A percentile compares a stretch with the other conserved stretches of the same genome.
Conservation (phyloP, 177 flowering plant genomes). For the Tripterygium wilfordii region DNA sequence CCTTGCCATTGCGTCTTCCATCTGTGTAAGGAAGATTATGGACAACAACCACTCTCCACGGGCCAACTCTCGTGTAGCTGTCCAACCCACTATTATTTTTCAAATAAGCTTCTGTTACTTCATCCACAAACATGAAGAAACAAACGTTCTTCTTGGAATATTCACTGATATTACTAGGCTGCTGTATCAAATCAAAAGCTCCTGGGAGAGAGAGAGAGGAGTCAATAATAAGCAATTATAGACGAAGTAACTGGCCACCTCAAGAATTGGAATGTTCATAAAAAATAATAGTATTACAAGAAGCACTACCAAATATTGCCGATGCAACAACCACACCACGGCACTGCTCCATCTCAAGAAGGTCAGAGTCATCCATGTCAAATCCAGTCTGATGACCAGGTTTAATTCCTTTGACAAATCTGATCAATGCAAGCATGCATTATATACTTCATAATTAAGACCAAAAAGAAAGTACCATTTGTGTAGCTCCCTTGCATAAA, state of each 20-base stretch:
- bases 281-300: background rate
- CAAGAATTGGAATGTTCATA: background rate
- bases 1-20: constrained; percentile 50
- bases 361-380: constrained; percentile 76
- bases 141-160: constrained; percentile 33
- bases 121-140: constrained; percentile 47
- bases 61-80: constrained; percentile 26
- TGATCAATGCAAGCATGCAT: constrained; percentile 17
- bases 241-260: constrained; percentile 1
- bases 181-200: constrained; percentile 37
- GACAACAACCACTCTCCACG: constrained; percentile 42
- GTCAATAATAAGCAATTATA: constrained; percentile 13
- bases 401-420: constrained; percentile 81
- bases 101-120: constrained; percentile 34
- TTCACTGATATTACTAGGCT: constrained; percentile 39
- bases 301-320: constrained; percentile 60
- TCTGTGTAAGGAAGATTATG: constrained; percentile 40
- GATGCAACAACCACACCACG: constrained; percentile 90
- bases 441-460: too few relatives aligned
- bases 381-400: constrained; percentile 95
- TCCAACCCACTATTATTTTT: constrained; percentile 22
- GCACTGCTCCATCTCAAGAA: constrained; percentile 85
- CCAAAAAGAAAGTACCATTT: too few relatives aligned
- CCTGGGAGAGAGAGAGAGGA: constrained; percentile 20
- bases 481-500: too few relatives aligned